Base-by-base conservation (phyloP, 306 rosid genomes). In the Cucurbita pepo region DNA sequence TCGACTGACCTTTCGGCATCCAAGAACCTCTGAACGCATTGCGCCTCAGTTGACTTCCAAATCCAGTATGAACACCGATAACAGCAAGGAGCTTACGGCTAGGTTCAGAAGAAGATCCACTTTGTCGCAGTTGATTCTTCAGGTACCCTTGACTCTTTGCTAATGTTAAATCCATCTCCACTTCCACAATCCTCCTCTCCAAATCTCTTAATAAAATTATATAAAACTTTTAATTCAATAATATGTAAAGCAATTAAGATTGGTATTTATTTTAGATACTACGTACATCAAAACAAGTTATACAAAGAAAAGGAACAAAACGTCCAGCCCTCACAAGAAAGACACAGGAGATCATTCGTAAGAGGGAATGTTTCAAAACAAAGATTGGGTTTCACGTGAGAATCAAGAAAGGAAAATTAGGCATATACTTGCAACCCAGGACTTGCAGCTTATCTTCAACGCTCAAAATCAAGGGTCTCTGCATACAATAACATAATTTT, bases 81-180 rank as follows among this genome's bases (percentile, higher is more conserved):
- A 94, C 97, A 47, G 96, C 99, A 36, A 94, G 92, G 77, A 94
- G 86, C 83, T 76, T 86, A 57, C 48, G 82, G 50, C 91, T 82
- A 60, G 95, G 82, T 56, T 89, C 85, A 60, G 95, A 78, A 40
- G 91, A 82, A 82, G 93, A 86, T 56, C 69, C 82, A 44, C 74
- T 89, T 69, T 79, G 79, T 71, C 67, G 80, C 69, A 73, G 61
- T 36, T 80, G 83, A 60, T 88, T 87, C 80, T 88, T 91, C 74
- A 91, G 89, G 80, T 82, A 94, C 73, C 99, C 97, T 85, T 91
- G 99, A 80, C 96, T 91, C 97, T 89, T 94, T 9, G 97, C 97
- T 80, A 91, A 70, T 15, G 95, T 85, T 83, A 94, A 79, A 38
- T 91, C 96, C 99, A 94, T 94, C 84, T 94, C 99, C 71, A 91